Conservation (phyloP, 2,329 filamentous ascomycete genomes). For the Xylaria sp. region DNA sequence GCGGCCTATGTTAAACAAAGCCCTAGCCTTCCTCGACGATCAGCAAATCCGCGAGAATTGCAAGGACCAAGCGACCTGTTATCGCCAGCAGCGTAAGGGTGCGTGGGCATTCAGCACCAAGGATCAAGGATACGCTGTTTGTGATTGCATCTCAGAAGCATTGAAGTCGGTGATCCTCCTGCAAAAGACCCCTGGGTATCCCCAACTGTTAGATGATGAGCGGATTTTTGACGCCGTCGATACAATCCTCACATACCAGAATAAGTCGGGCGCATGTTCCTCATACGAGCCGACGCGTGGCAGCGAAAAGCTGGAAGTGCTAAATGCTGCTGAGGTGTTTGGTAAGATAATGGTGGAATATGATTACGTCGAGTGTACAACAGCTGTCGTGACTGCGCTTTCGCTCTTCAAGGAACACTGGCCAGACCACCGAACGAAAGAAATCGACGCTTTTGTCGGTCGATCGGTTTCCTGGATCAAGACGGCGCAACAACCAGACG, state of each 20-base stretch:
- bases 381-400: conserved; percentile 87
- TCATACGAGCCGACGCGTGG: conserved; percentile 88
- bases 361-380: conserved; percentile 97
- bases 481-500: conserved; percentile 75
- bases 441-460: conserved; percentile 75
- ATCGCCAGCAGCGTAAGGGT: conserved; percentile 88
- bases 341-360: conserved; percentile 98
- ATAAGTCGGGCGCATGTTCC: conserved; percentile 81
- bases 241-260: conserved; percentile 90
- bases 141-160: conserved; percentile 91
- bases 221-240: conserved; percentile 89
- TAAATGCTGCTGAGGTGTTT: conserved; percentile 97
- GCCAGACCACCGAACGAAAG: conserved; percentile 76
- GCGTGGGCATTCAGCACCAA: conserved; percentile 96
- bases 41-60: conserved; percentile 91
- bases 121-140: conserved; percentile 92
- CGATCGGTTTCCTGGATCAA: conserved; percentile 85
- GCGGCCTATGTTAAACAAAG: conserved; percentile 81
- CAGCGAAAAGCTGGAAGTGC: conserved; percentile 76
- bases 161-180: conserved; percentile 85
- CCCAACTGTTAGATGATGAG: conserved; percentile 73
- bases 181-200: conserved; percentile 78
- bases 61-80: conserved; percentile 76
- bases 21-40: conserved; percentile 82
- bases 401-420: conserved; percentile 81